These are phyloP conservation scores for Alternaria consortialis DNA, from an alignment of 2,329 filamentous ascomycete genomes.

Conservation along the genomic window DNA sequence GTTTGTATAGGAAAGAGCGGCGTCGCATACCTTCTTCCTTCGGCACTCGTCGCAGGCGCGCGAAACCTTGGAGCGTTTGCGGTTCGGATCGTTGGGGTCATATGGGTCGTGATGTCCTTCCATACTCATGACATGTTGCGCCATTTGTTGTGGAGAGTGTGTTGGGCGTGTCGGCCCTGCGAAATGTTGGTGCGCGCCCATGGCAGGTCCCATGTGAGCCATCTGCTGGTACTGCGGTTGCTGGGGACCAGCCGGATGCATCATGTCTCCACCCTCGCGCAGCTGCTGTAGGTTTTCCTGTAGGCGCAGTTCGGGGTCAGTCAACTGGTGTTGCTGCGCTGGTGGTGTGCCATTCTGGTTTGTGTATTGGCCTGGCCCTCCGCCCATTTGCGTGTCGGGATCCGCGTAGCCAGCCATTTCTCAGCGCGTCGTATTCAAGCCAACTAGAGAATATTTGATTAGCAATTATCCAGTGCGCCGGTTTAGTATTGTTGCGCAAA, in stretches of 20 bases:
- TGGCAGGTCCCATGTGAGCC: conserved; percentile 36
- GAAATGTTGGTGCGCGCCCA: conserved; percentile 47
- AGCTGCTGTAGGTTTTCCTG: conserved; percentile 50
- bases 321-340: conserved; percentile 42
- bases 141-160: conserved; percentile 53
- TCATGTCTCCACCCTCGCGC: conserved; percentile 42
- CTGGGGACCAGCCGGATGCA: conserved; percentile 38
- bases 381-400: conserved; percentile 46
- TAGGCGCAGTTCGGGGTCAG: conserved; percentile 46
- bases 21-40: conserved; percentile 50
- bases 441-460: neutral
- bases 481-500: conserved; percentile 21
- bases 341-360: conserved; percentile 49
- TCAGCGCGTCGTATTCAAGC: conserved; percentile 25
- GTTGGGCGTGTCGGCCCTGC: conserved; percentile 47
- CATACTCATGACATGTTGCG: conserved; percentile 50
- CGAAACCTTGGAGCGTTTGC: conserved; percentile 54
- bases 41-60: conserved; percentile 54
- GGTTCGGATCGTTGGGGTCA: conserved; percentile 47
- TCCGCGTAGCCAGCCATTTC: conserved; percentile 48
- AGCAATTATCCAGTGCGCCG: neutral
- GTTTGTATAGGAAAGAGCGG: neutral
- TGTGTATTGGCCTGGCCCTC: conserved; percentile 44
- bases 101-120: conserved; percentile 47
- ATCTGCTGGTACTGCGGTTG: conserved; percentile 42